Percentiles rank a stretch among this genome's conserved stretches.
These are phyloP conservation scores for Xylariaceae sp. DNA, from an alignment of 2,329 filamentous ascomycete genomes.

Conservation along the genomic window DNA sequence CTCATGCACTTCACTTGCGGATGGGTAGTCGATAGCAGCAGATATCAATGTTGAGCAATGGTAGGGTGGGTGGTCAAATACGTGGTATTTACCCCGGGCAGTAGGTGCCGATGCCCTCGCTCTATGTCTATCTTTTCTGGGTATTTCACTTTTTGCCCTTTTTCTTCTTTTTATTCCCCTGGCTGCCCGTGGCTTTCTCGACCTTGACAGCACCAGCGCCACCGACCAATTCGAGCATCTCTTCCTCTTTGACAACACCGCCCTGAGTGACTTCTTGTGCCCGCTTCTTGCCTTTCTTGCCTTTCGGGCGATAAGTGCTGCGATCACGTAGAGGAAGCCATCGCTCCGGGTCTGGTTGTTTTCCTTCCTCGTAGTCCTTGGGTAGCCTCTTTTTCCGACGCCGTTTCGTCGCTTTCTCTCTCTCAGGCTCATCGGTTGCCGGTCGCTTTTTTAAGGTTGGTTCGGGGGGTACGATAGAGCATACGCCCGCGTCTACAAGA, in stretches of 20 bases:
- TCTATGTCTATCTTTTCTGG: not conserved
- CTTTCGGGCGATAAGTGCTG: slow-evolving; percentile 84
- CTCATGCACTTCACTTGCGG: too few species aligned
- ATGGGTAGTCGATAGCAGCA: too few species aligned
- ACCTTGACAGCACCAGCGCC: slow-evolving; percentile 61
- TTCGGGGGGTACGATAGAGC: slow-evolving; percentile 40
- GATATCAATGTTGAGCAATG: too few species aligned
- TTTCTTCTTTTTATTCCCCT: slow-evolving; percentile 35
- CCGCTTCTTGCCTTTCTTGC: slow-evolving; percentile 86
- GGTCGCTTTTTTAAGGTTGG: slow-evolving; percentile 47
- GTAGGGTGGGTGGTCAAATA: too few species aligned
- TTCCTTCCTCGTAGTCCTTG: slow-evolving; percentile 71
- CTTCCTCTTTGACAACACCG: slow-evolving; percentile 71
- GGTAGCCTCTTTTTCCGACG: slow-evolving; percentile 57
- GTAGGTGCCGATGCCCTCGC: too few species aligned
- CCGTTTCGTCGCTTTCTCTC: slow-evolving; percentile 45
- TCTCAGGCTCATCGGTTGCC: slow-evolving; percentile 34
- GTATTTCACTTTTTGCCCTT: slow-evolving; percentile 48
- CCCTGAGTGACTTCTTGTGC: slow-evolving; percentile 78
- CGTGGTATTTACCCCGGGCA: too few species aligned
- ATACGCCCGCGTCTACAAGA: slow-evolving; percentile 65
- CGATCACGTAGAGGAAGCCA: slow-evolving; percentile 91
- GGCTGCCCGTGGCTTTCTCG: slow-evolving; percentile 48
- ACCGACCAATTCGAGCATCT: slow-evolving; percentile 60
- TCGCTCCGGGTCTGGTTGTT: slow-evolving; percentile 81